These are phyloP conservation scores for Pulveroboletus sp. DNA, from an alignment of 768 basidiomycete genomes.

Conservation along the genomic window DNA sequence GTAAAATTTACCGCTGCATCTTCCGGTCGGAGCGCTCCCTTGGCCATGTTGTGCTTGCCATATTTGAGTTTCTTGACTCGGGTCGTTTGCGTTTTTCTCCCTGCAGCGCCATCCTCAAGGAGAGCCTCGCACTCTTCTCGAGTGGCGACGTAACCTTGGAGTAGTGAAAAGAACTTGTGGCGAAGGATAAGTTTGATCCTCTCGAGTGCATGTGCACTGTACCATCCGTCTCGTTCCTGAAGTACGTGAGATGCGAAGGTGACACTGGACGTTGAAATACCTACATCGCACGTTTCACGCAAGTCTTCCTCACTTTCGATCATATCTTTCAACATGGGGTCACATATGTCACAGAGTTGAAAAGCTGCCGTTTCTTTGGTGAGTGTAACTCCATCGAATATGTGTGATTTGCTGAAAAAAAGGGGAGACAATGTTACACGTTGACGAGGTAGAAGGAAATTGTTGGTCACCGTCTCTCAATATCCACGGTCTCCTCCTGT, in stretches of 20 bases:
- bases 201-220: conserved; percentile 66
- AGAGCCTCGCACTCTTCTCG: conserved; percentile 70
- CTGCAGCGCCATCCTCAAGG: conserved; percentile 36
- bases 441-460: background rate
- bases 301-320: conserved; percentile 69
- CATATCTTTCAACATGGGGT: conserved; percentile 78
- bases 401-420: conserved; percentile 56
- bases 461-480: conserved; percentile 28
- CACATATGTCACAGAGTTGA: conserved; percentile 89
- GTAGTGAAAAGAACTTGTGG: conserved; percentile 77
- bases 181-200: conserved; percentile 81
- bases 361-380: conserved; percentile 88
- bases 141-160: conserved; percentile 66
- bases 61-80: conserved; percentile 52
- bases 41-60: conserved; percentile 86
- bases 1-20: conserved; percentile 65
- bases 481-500: conserved; percentile 30
- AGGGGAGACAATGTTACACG: background rate
- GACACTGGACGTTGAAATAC: conserved; percentile 24
- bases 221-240: conserved; percentile 90
- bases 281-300: conserved; percentile 69
- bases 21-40: conserved; percentile 75
- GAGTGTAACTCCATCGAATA: conserved; percentile 82
- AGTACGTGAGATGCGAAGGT: background rate
- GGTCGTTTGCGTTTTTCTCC: conserved; percentile 32